phyloP scores from a whole-genome alignment of 2,329 filamentous ascomycete genomes.

The Graphilbum fragrans region DNA sequence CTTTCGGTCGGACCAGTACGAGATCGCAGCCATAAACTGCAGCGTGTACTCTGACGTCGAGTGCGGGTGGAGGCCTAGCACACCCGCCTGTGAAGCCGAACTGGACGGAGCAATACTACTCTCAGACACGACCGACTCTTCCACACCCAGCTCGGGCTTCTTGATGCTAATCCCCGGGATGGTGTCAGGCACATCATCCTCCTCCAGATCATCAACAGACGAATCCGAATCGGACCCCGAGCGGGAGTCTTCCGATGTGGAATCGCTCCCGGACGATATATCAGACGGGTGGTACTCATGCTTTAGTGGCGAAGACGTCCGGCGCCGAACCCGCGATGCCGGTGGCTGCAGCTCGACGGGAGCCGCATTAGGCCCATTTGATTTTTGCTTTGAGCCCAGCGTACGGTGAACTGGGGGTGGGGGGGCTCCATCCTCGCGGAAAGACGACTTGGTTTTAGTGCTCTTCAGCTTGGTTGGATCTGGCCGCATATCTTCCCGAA shows the following conservation, averaged over 20 bases:
- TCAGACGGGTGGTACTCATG: constrained; percentile 91
- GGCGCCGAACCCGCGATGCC: constrained; percentile 43
- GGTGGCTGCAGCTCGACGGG: constrained; percentile 33
- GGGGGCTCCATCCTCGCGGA: constrained; percentile 42
- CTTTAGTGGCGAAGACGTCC: constrained; percentile 86
- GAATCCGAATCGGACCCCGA: constrained; percentile 36
- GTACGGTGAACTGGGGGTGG: constrained; percentile 42
- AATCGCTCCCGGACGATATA: constrained; percentile 46
- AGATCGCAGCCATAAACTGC: constrained; percentile 42
- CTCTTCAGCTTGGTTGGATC: constrained; percentile 23
- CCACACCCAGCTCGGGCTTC: constrained; percentile 19
- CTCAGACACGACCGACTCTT: constrained; percentile 31
- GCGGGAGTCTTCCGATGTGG: constrained; percentile 43
- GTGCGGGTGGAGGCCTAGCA: constrained; percentile 43
- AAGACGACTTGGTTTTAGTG: constrained; percentile 20
- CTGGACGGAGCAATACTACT: constrained; percentile 66
- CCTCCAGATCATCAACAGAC: constrained; percentile 45
- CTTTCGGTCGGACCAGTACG: constrained; percentile 48
- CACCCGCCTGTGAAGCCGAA: constrained; percentile 61
- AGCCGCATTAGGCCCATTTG: constrained; percentile 24
- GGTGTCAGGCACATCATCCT: constrained; percentile 46
- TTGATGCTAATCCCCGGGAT: constrained; percentile 46
- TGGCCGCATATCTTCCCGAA: constrained; percentile 24
- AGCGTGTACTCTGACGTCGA: constrained; percentile 26
- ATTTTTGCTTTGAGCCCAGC: constrained; percentile 24